These are phyloP conservation scores for Neurospora tetrasperma DNA, from an alignment of 495 filamentous ascomycete genomes.

Conservation along the genomic window DNA sequence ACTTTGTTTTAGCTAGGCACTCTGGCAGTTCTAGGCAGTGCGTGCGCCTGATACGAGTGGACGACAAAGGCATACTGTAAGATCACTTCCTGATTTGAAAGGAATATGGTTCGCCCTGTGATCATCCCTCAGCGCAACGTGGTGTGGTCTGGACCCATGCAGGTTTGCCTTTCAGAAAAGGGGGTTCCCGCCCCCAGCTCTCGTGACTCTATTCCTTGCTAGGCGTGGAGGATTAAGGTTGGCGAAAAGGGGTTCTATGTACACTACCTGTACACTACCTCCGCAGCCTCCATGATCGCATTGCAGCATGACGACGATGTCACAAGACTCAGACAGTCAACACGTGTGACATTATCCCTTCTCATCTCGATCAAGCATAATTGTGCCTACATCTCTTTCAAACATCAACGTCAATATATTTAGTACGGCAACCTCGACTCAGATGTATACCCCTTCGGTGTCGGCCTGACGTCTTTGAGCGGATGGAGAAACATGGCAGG, in stretches of 20 bases:
- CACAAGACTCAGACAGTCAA: neutral
- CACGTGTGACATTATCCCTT: no score
- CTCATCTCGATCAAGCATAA: no score
- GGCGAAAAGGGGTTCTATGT: neutral
- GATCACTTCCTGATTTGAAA: neutral
- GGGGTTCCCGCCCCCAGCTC: neutral
- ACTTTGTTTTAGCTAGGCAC: neutral
- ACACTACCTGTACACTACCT: no score
- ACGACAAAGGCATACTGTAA: neutral
- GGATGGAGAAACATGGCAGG: slow-evolving; percentile 48
- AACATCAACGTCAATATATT: neutral
- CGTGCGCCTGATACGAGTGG: neutral
- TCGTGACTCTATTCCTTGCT: neutral
- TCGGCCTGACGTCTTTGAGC: slow-evolving; percentile 39
- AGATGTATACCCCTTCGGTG: slow-evolving; percentile 26
- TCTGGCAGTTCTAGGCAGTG: neutral
- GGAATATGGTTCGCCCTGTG: neutral
- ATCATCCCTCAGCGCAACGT: neutral
- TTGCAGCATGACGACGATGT: neutral
- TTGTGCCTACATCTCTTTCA: neutral
- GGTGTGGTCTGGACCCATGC: neutral
- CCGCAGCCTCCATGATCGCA: neutral
- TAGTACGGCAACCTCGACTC: slow-evolving; percentile 19
- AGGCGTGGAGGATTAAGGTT: neutral
- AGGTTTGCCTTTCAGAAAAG: neutral